Evolutionary conservation across 2,329 filamentous ascomycete genomes (phyloP).

Genomic region (Elsinoe necatrix): DNA sequence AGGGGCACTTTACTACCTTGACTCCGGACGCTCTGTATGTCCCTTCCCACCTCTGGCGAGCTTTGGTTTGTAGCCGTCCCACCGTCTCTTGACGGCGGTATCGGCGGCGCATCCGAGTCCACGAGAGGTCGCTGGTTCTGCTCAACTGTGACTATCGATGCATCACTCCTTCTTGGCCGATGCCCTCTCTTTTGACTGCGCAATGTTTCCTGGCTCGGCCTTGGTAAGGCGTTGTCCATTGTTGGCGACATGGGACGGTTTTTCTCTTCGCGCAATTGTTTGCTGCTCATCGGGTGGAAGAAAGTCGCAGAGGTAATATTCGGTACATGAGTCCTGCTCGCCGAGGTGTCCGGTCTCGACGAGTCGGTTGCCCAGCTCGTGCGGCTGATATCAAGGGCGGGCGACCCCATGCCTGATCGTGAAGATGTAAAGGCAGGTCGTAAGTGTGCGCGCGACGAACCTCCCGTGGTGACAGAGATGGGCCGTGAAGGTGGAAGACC

Average conservation of each 20-base stretch:
- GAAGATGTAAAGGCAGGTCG: constrained; percentile 12
- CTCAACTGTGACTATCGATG: constrained; percentile 43
- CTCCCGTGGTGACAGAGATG: constrained; percentile 33
- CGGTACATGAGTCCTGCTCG: constrained; percentile 80
- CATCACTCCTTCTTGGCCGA: constrained; percentile 50
- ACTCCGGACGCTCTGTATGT: constrained; percentile 41
- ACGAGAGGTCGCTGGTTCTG: constrained; percentile 26
- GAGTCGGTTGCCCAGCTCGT: constrained; percentile 18
- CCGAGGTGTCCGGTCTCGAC: constrained; percentile 53
- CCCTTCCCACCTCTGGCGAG: constrained; percentile 6
- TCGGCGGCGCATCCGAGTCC: constrained; percentile 39
- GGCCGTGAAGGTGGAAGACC: constrained; percentile 42
- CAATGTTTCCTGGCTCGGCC: constrained; percentile 20
- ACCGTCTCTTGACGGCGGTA: constrained; percentile 60
- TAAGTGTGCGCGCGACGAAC: constrained; percentile 15
- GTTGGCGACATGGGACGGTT: constrained; percentile 22
- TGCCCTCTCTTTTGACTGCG: constrained; percentile 32
- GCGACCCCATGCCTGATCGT: constrained; percentile 21
- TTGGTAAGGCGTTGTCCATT: constrained; percentile 23
- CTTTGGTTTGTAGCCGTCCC: constrained; percentile 55
- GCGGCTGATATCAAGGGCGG: constrained; percentile 15
- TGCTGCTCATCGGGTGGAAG: constrained; percentile 92
- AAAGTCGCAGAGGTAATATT: constrained; percentile 84
- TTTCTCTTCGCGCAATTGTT: constrained; percentile 52
- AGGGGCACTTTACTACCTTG: constrained; percentile 74